Conservation (phyloP, 1,284 basidiomycete genomes). For the Rhodotorula sp. region DNA sequence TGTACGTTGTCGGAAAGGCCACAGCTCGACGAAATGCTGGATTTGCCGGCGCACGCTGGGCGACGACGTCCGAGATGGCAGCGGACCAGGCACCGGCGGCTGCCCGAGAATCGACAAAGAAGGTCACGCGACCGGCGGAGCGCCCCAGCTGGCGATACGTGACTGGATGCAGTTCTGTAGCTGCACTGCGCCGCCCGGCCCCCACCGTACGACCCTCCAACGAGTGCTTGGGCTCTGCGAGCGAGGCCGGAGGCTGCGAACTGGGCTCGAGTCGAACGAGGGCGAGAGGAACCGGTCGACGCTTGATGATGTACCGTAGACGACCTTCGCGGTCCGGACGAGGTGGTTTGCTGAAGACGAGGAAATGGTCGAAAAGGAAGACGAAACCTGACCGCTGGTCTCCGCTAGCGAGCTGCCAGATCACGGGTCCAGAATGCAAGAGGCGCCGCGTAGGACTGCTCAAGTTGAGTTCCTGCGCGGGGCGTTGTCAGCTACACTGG, state of each 20-base stretch:
- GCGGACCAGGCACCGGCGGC: conserved; percentile 72
- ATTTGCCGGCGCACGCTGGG: conserved; percentile 82
- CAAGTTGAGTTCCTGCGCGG: conserved; percentile 72
- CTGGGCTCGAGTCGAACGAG: conserved; percentile 62
- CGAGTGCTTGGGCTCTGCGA: background rate
- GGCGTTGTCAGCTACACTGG: too few species aligned
- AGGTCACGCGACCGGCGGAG: conserved; percentile 60
- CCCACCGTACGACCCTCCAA: background rate
- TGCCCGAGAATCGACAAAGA: conserved; percentile 73
- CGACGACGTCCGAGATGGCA: conserved; percentile 83
- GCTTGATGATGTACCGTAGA: conserved; percentile 63
- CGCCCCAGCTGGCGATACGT: conserved; percentile 82
- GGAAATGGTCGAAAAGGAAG: conserved; percentile 87
- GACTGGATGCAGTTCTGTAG: conserved; percentile 66
- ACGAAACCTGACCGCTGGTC: conserved; percentile 66
- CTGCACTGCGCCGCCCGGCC: background rate
- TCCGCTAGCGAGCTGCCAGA: conserved; percentile 69
- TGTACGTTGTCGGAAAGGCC: conserved; percentile 45
- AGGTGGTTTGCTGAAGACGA: conserved; percentile 76
- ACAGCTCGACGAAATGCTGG: conserved; percentile 69
- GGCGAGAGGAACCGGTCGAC: conserved; percentile 83
- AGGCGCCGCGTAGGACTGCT: conserved; percentile 76
- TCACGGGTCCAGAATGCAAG: conserved; percentile 75
- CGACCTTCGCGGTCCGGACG: conserved; percentile 57
- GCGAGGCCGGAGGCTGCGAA: background rate